These are phyloP conservation scores for Alloascoidea africana DNA, from an alignment of 805 yeast species.

Conservation along the genomic window DNA sequence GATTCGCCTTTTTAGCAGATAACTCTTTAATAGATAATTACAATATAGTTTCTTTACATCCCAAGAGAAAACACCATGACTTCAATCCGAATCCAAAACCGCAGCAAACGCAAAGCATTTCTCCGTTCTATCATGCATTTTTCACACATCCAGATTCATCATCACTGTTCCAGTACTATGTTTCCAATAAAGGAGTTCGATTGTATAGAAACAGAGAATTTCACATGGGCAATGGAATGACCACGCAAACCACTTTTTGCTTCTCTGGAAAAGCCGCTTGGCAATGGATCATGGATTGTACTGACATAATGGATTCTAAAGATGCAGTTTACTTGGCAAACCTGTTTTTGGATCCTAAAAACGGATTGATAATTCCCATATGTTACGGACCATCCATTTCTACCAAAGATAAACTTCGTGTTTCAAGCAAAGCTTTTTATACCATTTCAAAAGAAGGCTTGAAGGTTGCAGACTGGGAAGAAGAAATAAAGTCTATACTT, in stretches of 20 bases:
- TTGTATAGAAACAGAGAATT: slow-evolving; percentile 29
- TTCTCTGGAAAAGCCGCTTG: slow-evolving; percentile 63
- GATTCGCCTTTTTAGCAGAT: too few species aligned
- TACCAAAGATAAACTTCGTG: background rate
- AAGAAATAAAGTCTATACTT: background rate
- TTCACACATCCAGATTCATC: slow-evolving; percentile 87
- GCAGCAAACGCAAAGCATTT: background rate
- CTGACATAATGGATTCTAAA: slow-evolving; percentile 37
- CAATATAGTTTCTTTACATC: background rate
- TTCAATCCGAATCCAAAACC: too few species aligned
- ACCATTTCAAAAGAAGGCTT: slow-evolving; percentile 5
- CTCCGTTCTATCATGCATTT: slow-evolving; percentile 58
- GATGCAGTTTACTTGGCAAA: slow-evolving; percentile 10
- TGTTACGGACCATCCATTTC: slow-evolving; percentile 2
- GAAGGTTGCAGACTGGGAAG: slow-evolving; percentile 6
- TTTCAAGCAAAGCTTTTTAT: slow-evolving; percentile 8
- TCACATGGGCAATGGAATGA: slow-evolving; percentile 8
- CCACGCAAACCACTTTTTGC: slow-evolving; percentile 23
- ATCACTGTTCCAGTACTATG: slow-evolving; percentile 66
- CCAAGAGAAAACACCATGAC: too few species aligned
- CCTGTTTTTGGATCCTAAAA: slow-evolving; percentile 23
- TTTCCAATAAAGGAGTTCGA: slow-evolving; percentile 49
- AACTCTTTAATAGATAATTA: background rate
- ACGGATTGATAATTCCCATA: slow-evolving; percentile 9
- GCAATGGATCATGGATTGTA: slow-evolving; percentile 88